Evolutionary conservation across 1,284 basidiomycete genomes (phyloP).

Genomic region (Malassezia psittaci): DNA sequence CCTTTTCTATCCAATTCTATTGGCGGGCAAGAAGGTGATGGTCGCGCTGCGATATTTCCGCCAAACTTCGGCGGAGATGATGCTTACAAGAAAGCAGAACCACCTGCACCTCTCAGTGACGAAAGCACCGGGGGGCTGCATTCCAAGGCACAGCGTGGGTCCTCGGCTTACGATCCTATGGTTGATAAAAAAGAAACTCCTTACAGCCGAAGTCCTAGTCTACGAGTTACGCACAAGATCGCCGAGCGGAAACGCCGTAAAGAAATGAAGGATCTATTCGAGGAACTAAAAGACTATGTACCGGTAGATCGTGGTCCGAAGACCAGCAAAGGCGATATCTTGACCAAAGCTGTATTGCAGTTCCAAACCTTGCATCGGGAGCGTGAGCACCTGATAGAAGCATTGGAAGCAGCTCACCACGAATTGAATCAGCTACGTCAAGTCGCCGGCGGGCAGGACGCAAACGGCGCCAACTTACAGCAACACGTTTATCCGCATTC

Average conservation of each 20-base stretch:
- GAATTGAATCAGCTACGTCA: conserved; percentile 18
- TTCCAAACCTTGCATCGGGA: conserved; percentile 19
- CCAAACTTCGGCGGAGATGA: conserved; percentile 10
- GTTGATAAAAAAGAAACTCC: conserved; percentile 36
- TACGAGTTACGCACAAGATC: conserved; percentile 43
- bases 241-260: conserved; percentile 43
- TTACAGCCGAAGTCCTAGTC: conserved; percentile 40
- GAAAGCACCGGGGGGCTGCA: conserved; percentile 1
- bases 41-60: conserved; percentile 14
- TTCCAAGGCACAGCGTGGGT: conserved; percentile 12
- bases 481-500: conserved; percentile 16
- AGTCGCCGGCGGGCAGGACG: conserved; percentile 9
- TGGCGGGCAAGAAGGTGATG: conserved; percentile 10
- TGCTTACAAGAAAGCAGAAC: conserved; percentile 13
- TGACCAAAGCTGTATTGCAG: conserved; percentile 27
- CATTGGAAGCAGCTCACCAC: conserved; percentile 18
- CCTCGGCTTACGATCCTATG: conserved; percentile 15
- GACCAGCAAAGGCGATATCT: conserved; percentile 45
- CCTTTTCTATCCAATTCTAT: conserved; percentile 18
- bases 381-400: conserved; percentile 19
- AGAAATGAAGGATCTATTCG: conserved; percentile 48
- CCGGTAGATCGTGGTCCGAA: conserved; percentile 42
- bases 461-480: neutral
- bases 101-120: neutral
- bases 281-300: conserved; percentile 40